phyloP scores from a whole-genome alignment of 2,329 filamentous ascomycete genomes.

The Scedosporium boydii region DNA sequence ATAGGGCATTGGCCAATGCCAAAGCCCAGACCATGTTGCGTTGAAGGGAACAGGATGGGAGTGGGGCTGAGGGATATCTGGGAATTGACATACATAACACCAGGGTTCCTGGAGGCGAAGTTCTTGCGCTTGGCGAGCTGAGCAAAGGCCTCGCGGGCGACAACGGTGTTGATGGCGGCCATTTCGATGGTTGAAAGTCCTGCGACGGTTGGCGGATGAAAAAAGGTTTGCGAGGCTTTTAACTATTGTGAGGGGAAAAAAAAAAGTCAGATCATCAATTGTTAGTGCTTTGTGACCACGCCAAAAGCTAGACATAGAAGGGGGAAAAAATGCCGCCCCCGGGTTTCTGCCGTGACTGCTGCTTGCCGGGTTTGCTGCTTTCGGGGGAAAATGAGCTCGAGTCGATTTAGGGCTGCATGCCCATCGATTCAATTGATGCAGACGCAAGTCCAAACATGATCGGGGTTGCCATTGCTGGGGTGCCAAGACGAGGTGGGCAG shows the following conservation, averaged over 20 bases:
- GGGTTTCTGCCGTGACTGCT: no score
- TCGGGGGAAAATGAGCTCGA: no score
- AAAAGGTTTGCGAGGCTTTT: background rate
- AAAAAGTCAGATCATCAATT: background rate
- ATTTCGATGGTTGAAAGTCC: slow-evolving; percentile 16
- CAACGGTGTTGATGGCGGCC: slow-evolving; percentile 22
- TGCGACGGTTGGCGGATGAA: background rate
- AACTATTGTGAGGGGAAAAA: background rate
- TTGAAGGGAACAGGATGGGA: background rate
- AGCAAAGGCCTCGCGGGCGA: slow-evolving; percentile 5
- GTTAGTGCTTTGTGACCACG: background rate
- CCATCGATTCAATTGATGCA: background rate
- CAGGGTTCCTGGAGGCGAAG: slow-evolving; percentile 5
- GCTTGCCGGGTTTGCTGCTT: no score
- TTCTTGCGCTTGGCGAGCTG: slow-evolving; percentile 6
- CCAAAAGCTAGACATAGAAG: background rate
- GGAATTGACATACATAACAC: slow-evolving; percentile 6
- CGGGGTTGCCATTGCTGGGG: background rate
- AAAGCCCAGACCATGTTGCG: background rate
- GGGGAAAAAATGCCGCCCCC: background rate
- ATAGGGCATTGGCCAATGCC: background rate
- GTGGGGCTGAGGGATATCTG: background rate
- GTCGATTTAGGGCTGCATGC: background rate
- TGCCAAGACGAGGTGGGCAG: background rate
- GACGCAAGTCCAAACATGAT: background rate